Percentiles rank a stretch among this genome's conserved stretches.
These are phyloP conservation scores for Xerophyta viscosa DNA, from an alignment of 106 monocot species.

Conservation along the genomic window DNA sequence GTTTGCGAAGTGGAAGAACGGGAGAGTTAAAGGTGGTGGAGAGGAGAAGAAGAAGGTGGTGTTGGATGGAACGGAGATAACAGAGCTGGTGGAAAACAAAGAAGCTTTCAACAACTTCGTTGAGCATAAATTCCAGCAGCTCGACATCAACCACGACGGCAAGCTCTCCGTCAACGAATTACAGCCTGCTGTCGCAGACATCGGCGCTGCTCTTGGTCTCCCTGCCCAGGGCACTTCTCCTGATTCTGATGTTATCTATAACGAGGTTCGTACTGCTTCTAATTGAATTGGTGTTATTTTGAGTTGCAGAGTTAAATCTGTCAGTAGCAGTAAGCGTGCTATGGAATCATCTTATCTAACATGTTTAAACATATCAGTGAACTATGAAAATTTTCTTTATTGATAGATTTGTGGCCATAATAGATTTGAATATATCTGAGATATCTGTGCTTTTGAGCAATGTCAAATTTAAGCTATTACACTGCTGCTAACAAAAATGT, in stretches of 20 bases:
- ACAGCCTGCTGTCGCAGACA: conserved; percentile 79
- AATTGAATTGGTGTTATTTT: not conserved
- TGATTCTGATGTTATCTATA: conserved; percentile 69
- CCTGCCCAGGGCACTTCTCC: conserved; percentile 56
- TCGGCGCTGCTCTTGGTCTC: conserved; percentile 82
- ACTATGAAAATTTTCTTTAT: too few species aligned
- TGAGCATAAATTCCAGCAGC: conserved; percentile 79
- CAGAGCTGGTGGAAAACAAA: not conserved
- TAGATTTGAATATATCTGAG: too few species aligned
- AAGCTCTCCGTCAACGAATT: conserved; percentile 73
- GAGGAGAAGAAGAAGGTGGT: conserved; percentile 20
- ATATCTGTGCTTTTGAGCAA: too few species aligned
- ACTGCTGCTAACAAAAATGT: too few species aligned
- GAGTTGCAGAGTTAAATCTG: not conserved
- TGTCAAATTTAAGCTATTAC: too few species aligned
- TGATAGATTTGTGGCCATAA: too few species aligned
- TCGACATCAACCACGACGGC: conserved; percentile 68
- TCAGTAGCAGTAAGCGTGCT: too few species aligned
- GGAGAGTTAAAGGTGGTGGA: conserved; percentile 1
- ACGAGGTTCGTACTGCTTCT: conserved; percentile 34
- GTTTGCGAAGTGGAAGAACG: conserved; percentile 12
- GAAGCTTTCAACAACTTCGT: conserved; percentile 53
- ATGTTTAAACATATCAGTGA: too few species aligned
- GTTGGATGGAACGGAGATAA: conserved; percentile 40
- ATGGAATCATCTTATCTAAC: too few species aligned